phyloP scores from a whole-genome alignment of 2,329 filamentous ascomycete genomes.

The Claviceps quebecensis region DNA sequence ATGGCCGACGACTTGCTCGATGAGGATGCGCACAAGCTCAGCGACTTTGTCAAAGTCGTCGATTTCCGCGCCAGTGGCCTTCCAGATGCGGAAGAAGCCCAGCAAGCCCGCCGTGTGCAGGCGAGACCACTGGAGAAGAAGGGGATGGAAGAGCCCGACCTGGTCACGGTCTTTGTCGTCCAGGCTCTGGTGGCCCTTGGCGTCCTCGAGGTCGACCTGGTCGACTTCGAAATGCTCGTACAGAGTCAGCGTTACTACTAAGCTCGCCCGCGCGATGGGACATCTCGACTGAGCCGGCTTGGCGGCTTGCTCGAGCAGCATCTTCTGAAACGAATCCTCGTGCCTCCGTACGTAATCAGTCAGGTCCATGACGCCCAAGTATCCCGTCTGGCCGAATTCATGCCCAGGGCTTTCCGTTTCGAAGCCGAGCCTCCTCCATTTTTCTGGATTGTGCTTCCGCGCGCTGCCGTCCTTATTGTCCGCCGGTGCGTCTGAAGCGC shows the following conservation, averaged over 20 bases:
- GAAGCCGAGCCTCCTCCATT: constrained; percentile 87
- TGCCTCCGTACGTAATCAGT: constrained; percentile 87
- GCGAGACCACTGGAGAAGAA: constrained; percentile 85
- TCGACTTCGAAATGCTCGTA: constrained; percentile 96
- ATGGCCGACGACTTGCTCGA: constrained; percentile 79
- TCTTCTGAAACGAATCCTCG: constrained; percentile 83
- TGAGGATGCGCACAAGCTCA: constrained; percentile 75
- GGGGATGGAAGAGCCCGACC: constrained; percentile 73
- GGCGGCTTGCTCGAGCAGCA: constrained; percentile 76
- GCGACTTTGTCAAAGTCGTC: constrained; percentile 89
- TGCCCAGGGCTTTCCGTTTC: constrained; percentile 73
- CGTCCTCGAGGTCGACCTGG: constrained; percentile 64
- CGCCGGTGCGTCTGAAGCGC: constrained; percentile 16
- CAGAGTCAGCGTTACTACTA: constrained; percentile 74
- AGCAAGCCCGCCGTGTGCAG: constrained; percentile 76
- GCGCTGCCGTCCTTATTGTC: constrained; percentile 39
- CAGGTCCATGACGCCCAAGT: constrained; percentile 93
- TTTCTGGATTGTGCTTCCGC: constrained; percentile 68
- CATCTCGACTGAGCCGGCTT: constrained; percentile 60
- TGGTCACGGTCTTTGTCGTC: constrained; percentile 74
- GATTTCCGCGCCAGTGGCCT: constrained; percentile 68
- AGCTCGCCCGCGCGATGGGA: constrained; percentile 72
- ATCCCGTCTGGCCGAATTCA: constrained; percentile 78
- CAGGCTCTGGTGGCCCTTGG: constrained; percentile 58
- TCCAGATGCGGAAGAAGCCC: constrained; percentile 87